Evolutionary conservation across 1,139 yeast genomes (phyloP).

Genomic region (Blastobotrys petasosporus): DNA sequence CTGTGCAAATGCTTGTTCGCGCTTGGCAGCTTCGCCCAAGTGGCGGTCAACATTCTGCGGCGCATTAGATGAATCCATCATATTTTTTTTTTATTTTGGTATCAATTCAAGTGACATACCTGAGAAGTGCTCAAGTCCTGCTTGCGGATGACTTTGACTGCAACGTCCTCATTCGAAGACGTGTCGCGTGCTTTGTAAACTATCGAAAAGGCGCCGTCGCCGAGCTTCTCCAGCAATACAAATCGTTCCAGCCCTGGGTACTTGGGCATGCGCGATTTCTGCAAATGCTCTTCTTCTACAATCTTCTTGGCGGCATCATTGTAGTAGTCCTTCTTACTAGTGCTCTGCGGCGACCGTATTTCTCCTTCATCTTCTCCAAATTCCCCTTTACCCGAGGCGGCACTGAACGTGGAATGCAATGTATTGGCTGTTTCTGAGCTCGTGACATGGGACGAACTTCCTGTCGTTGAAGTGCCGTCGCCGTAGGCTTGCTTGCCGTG

Average conservation of each 20-base stretch:
- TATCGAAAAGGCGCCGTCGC: conserved; percentile 79
- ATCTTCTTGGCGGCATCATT: conserved; percentile 53
- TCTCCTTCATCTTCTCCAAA: conserved; percentile 15
- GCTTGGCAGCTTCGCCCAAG: conserved; percentile 26
- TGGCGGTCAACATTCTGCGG: conserved; percentile 13
- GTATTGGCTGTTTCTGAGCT: conserved; percentile 1
- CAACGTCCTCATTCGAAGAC: conserved; percentile 49
- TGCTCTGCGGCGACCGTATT: conserved; percentile 15
- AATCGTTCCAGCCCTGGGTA: conserved; percentile 49
- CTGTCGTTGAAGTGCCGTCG: not conserved
- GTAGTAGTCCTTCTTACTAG: conserved; percentile 37
- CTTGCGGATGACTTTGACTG: conserved; percentile 80
- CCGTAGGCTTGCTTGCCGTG: conserved; percentile 69
- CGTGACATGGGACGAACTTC: conserved; percentile 2
- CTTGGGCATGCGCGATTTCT: conserved; percentile 36
- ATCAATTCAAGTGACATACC: conserved; percentile 27
- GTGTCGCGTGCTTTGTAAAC: conserved; percentile 68
- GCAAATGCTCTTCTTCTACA: conserved; percentile 54
- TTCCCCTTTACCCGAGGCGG: not conserved
- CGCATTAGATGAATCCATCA: too few relatives aligned
- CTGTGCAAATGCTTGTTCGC: conserved; percentile 29
- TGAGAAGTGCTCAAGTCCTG: conserved; percentile 46
- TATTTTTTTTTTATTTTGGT: not conserved
- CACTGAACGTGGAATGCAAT: conserved; percentile 2
- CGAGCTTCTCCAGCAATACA: conserved; percentile 41